Percentiles rank a stretch among this genome's conserved stretches.
These are phyloP conservation scores for Clavispora santaluciae DNA, from an alignment of 805 yeast genomes.

Conservation along the genomic window DNA sequence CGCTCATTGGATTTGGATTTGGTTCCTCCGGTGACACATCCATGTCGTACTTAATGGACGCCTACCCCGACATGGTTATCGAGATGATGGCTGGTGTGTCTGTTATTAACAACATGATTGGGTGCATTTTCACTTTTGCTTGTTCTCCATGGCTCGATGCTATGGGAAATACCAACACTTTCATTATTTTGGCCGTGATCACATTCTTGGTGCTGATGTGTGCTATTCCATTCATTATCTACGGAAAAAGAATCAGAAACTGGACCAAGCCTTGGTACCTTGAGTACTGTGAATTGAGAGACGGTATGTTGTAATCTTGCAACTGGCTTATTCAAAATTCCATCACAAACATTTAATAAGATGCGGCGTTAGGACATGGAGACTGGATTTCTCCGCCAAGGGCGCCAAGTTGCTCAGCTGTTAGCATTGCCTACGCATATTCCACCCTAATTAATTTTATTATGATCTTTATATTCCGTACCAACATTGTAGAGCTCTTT, in stretches of 20 bases:
- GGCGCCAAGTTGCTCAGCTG: too few relatives aligned
- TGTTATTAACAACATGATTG: slow-evolving; percentile 59
- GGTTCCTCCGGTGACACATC: slow-evolving; percentile 71
- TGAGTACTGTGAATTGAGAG: slow-evolving; percentile 14
- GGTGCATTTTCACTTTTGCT: slow-evolving; percentile 62
- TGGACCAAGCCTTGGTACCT: slow-evolving; percentile 54
- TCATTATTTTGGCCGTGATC: slow-evolving; percentile 55
- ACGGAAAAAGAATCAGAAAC: slow-evolving; percentile 56
- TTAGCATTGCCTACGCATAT: too few relatives aligned
- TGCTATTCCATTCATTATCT: slow-evolving; percentile 53
- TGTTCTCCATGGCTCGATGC: slow-evolving; percentile 58
- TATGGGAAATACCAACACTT: slow-evolving; percentile 54
- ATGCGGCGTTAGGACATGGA: background rate
- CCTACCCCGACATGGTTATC: slow-evolving; percentile 63
- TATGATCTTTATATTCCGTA: too few relatives aligned
- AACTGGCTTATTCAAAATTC: background rate
- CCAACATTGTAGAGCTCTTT: too few relatives aligned
- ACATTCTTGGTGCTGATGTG: slow-evolving; percentile 54
- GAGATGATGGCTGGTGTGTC: slow-evolving; percentile 71
- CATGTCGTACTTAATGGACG: slow-evolving; percentile 61
- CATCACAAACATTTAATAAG: background rate
- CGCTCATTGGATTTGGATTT: slow-evolving; percentile 63
- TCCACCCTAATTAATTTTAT: too few relatives aligned
- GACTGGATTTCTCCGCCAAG: background rate
- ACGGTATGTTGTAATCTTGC: slow-evolving; percentile 3